Percentiles rank a stretch among this genome's conserved stretches.
Conservation (phyloP, 306 rosid species). For the Sechiopsis laciniata region DNA sequence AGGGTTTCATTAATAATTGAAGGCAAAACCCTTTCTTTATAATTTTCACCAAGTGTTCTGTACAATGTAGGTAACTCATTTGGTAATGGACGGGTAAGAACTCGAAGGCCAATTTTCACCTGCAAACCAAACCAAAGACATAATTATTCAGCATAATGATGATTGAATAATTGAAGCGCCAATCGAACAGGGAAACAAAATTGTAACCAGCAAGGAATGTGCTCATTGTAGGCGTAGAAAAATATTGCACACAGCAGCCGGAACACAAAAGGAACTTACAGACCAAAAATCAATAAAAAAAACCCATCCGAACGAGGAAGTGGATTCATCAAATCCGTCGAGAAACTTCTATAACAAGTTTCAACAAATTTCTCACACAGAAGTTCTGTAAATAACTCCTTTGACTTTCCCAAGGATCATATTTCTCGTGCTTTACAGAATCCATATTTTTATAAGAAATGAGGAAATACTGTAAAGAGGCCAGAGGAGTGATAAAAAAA, state of each 20-base stretch:
- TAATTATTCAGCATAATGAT: neutral
- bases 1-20: constrained; percentile 80
- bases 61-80: constrained; percentile 59
- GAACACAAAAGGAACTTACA: neutral
- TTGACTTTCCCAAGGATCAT: neutral
- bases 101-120: constrained; percentile 43
- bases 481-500: no score
- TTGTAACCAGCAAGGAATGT: neutral
- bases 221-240: neutral
- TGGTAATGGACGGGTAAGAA: constrained; percentile 53
- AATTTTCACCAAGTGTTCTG: constrained; percentile 68
- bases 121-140: constrained; percentile 15
- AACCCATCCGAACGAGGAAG: neutral
- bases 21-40: constrained; percentile 63
- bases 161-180: neutral
- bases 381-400: no score
- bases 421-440: neutral
- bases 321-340: constrained; percentile 8
- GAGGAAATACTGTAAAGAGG: neutral
- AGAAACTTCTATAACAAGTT: neutral
- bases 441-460: neutral
- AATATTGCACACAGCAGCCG: no score
- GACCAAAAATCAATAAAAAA: neutral
- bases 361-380: neutral
- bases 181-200: neutral